Percentiles rank a stretch among this genome's conserved stretches.
These are phyloP conservation scores for Agrostemma githago DNA, from an alignment of 148 eudicot species.

Conservation along the genomic window DNA sequence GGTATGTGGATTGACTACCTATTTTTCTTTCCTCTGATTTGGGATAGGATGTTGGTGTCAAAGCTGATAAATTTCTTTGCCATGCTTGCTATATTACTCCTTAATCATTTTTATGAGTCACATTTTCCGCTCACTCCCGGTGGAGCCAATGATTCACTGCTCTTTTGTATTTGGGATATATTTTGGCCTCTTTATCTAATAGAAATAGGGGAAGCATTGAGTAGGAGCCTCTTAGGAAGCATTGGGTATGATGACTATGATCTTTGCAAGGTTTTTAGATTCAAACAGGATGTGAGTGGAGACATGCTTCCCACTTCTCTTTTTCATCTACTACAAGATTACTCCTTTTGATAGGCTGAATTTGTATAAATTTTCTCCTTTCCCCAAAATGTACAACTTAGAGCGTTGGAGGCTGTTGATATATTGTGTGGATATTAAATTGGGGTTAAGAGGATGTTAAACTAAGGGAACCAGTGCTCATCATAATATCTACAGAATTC, in stretches of 20 bases:
- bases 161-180: background rate
- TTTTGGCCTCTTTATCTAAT: background rate
- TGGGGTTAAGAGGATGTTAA: background rate
- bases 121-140: background rate
- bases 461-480: conserved; percentile 4
- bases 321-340: background rate
- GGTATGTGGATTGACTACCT: conserved; percentile 38
- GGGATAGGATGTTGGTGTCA: conserved; percentile 2
- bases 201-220: background rate
- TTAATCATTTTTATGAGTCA: background rate
- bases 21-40: background rate
- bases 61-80: background rate
- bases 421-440: background rate
- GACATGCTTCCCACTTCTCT: background rate
- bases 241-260: conserved; percentile 1
- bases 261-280: background rate
- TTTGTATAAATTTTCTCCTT: background rate
- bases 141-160: background rate
- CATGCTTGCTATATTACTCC: background rate
- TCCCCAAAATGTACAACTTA: background rate
- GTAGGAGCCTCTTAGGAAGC: background rate
- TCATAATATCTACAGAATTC: background rate
- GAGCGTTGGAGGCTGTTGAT: background rate
- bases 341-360: background rate
- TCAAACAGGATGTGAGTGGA: background rate